These are phyloP conservation scores for Colletotrichum sp. DNA, from an alignment of 2,329 filamentous ascomycete genomes.

Conservation along the genomic window DNA sequence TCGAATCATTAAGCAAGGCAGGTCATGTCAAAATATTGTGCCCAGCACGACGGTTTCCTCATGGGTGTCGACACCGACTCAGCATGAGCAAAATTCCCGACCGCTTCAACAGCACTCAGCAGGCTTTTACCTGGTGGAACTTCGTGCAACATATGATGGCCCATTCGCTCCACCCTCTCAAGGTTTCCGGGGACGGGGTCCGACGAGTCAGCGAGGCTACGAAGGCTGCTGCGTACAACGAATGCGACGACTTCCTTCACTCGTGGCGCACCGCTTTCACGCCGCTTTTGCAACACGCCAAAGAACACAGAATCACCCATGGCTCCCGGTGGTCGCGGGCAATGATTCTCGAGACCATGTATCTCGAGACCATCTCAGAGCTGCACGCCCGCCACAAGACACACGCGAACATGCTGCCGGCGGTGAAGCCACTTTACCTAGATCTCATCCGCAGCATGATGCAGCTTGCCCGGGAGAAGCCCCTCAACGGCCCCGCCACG, in stretches of 20 bases:
- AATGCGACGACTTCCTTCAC: background rate
- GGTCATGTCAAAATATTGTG: background rate
- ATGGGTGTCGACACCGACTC: background rate
- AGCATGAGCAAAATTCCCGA: background rate
- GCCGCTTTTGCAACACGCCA: background rate
- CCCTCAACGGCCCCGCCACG: background rate
- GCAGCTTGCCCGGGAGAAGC: background rate
- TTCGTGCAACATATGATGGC: background rate
- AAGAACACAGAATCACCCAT: background rate
- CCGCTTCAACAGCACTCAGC: background rate
- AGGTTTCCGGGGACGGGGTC: background rate
- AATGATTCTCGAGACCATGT: conserved; percentile 9
- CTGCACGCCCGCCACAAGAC: background rate
- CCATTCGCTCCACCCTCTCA: conserved; percentile 5
- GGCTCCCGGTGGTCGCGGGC: background rate
- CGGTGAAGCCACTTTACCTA: background rate
- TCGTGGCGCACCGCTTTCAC: background rate
- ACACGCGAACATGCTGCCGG: background rate
- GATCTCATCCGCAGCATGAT: background rate
- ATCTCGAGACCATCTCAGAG: conserved; percentile 4
- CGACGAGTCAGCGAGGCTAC: background rate
- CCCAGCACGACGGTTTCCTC: background rate
- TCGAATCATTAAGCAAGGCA: background rate
- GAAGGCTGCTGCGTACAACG: background rate
- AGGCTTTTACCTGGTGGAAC: conserved; percentile 12